Percentiles rank a stretch among this genome's conserved stretches.
Conservation (phyloP, 169 alveolate species). For the Babesia bigemina region DNA sequence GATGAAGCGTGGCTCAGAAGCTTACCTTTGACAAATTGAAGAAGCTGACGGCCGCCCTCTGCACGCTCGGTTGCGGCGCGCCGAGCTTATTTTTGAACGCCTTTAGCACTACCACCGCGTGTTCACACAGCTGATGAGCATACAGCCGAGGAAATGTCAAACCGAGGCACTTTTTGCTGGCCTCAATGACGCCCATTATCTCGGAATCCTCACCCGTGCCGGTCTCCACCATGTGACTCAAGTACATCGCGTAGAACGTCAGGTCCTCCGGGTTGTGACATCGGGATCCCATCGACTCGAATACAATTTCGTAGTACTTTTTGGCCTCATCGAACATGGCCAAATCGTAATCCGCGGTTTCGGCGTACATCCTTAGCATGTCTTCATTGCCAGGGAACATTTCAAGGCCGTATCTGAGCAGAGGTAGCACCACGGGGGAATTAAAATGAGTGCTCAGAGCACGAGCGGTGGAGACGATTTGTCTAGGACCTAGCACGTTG, state of each 20-base stretch:
- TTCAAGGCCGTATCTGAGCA: conserved; percentile 25
- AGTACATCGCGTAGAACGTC: conserved; percentile 1
- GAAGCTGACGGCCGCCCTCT: conserved; percentile 14
- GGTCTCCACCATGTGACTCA: conserved; percentile 40
- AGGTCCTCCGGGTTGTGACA: conserved; percentile 20
- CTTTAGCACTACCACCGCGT: conserved; percentile 10
- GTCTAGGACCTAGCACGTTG: conserved; percentile 25
- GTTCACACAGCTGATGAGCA: conserved; percentile 17
- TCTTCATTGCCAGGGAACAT: conserved; percentile 22
- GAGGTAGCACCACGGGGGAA: conserved; percentile 5
- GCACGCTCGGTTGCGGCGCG: neutral
- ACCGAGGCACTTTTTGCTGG: conserved; percentile 32
- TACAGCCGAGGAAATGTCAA: conserved; percentile 13
- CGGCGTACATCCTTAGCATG: conserved; percentile 47
- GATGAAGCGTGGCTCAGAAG: neutral
- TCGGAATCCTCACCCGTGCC: conserved; percentile 10
- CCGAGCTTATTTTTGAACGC: neutral
- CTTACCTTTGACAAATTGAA: conserved; percentile 42
- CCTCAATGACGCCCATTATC: conserved; percentile 12
- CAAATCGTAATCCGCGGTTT: conserved; percentile 45
- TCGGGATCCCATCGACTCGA: conserved; percentile 21
- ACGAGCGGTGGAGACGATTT: conserved; percentile 22
- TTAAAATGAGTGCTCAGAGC: conserved; percentile 8
- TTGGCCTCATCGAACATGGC: conserved; percentile 38
- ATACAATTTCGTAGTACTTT: conserved; percentile 18